Conservation (phyloP, 805 yeast species). For the Saturnispora sanitii region DNA sequence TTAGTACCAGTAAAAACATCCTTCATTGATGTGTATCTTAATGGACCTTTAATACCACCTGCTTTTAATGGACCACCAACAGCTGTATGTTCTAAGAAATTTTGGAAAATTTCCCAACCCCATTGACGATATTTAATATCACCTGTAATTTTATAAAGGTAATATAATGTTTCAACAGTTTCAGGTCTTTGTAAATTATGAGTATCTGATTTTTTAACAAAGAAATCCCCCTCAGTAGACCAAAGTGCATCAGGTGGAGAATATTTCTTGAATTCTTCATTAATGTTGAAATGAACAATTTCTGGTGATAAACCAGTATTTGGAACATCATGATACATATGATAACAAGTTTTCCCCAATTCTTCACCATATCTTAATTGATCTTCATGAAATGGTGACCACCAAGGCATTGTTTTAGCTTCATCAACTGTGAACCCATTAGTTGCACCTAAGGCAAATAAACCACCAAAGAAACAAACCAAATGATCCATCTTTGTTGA, state of each 20-base stretch:
- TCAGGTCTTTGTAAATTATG: constrained; percentile 92
- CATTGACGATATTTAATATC: constrained; percentile 76
- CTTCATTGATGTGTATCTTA: constrained; percentile 48
- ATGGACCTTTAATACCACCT: constrained; percentile 34
- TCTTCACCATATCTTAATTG: constrained; percentile 68
- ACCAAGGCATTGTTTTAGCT: constrained; percentile 44
- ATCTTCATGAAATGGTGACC: constrained; percentile 49
- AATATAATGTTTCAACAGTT: constrained; percentile 80
- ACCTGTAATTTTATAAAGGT: constrained; percentile 68
- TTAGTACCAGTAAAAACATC: constrained; percentile 29
- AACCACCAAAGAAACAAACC: constrained; percentile 86
- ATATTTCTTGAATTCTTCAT: constrained; percentile 31
- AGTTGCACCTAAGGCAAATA: constrained; percentile 83
- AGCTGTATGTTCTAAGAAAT: constrained; percentile 52
- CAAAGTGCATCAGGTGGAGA: not conserved
- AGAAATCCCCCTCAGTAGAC: constrained; percentile 28
- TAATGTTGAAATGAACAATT: constrained; percentile 66
- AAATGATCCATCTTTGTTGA: constrained; percentile 83
- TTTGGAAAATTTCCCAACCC: constrained; percentile 80
- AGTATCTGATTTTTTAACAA: constrained; percentile 57
- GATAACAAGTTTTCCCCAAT: constrained; percentile 70
- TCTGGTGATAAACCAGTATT: constrained; percentile 82
- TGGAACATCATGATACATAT: constrained; percentile 63
- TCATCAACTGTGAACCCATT: constrained; percentile 49
- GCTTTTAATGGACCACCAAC: constrained; percentile 9